Evolutionary conservation across 192 early-diverging fungal genomes (phyloP), one percentile per base, ranked within the genome.

Genomic region (Backusella parvicylindrica): DNA sequence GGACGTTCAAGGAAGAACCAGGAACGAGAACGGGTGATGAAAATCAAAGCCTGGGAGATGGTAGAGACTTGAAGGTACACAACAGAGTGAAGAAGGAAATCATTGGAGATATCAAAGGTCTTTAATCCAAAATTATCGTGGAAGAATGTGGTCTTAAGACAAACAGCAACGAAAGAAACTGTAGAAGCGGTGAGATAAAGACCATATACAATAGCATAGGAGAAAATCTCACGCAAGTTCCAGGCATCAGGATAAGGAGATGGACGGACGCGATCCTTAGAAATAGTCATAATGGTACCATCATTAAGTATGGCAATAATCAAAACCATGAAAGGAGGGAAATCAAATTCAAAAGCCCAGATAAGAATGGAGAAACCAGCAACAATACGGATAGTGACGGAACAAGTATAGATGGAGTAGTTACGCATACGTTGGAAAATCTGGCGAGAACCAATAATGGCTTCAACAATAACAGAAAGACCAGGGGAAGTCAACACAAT

Each of bases 401-500:
- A 92, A 89, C 94, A 95, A 77, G 93, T 94, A 86, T 97, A 97
- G 84, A 95, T 90, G 73, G 93, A 87, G 84, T 95, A 95, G 83
- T 90, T 91, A 81, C 91, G 88, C 96, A 97, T 97, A 80, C 96
- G 95, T 86, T 97, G 96, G 93, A 97, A 97, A 85, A 97, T 97
- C 70, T 92, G 89, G 74, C 96, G 92, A 77, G 93, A 95, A 84
- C 89, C 90, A 83, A 92, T 92, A 83, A 97, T 93, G 70, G 93
- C 96, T 82, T 97, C 95, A 66, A 97, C 93, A 80, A 95, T 95
- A 56, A 93, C 92, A 32, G 89, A 90, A 68, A 94, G 86, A 81
- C 92, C 92, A 70, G 92, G 89, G 77, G 89, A 88, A 32, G 89
- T 90, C 73, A 94, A 86, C 67, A 94, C 92, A 77, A 94, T 92